A percentile compares a stretch with the other conserved stretches of the same genome.
Conservation (phyloP, 805 yeast genomes). For the Teunomyces atbi region DNA sequence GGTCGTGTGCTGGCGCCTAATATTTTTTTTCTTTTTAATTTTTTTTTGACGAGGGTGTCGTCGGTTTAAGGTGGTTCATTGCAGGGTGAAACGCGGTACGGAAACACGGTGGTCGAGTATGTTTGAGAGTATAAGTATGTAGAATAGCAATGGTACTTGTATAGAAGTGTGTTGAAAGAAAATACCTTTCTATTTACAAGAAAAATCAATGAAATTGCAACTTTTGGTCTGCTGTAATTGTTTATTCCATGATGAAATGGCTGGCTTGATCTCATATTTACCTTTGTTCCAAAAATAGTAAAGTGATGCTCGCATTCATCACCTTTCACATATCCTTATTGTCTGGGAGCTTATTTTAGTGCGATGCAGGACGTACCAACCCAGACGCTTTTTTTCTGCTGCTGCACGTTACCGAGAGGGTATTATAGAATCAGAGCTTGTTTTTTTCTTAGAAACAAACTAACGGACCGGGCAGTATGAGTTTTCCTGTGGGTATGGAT, state of each 20-base stretch:
- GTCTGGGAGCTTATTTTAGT: not conserved
- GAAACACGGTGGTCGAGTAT: not conserved
- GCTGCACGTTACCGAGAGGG: not conserved
- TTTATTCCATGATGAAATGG: not conserved
- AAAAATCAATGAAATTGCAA: too few relatives aligned
- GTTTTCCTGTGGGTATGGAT: conserved; percentile 35
- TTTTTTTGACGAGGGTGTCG: not conserved
- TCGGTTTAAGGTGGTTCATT: not conserved
- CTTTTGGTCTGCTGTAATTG: too few relatives aligned
- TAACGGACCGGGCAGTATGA: conserved; percentile 10
- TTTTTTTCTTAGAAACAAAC: not conserved
- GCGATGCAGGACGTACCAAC: not conserved
- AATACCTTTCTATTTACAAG: not conserved
- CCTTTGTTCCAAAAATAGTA: not conserved
- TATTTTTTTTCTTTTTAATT: not conserved
- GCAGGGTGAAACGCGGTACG: not conserved
- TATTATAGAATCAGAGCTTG: not conserved
- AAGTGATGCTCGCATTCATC: not conserved
- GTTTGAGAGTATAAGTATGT: not conserved
- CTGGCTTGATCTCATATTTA: not conserved
- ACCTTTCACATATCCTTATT: not conserved
- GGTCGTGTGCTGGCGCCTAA: conserved; percentile 4
- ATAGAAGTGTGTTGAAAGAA: not conserved
- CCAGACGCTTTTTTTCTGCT: not conserved
- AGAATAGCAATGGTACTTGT: not conserved